Evolutionary conservation across 1,139 yeast genomes (phyloP).

Genomic region (Protomyces lactucae-debilis): DNA sequence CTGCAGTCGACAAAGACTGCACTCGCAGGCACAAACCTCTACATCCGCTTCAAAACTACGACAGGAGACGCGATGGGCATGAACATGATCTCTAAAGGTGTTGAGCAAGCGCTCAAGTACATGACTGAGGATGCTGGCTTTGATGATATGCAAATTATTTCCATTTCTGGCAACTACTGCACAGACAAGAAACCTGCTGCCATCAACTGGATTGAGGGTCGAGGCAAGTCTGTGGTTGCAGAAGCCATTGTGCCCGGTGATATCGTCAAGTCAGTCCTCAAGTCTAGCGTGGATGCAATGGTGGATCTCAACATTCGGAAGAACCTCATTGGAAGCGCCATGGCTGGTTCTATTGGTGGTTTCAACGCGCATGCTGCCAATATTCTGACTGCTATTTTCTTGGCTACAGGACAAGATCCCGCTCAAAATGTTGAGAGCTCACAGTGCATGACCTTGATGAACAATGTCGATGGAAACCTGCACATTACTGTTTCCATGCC

Average conservation of each 20-base stretch:
- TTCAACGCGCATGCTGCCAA: conserved; percentile 98
- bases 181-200: conserved; percentile 98
- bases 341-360: conserved; percentile 98
- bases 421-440: conserved; percentile 79
- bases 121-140: conserved; percentile 90
- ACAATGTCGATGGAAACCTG: conserved; percentile 70
- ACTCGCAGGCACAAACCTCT: conserved; percentile 86
- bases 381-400: conserved; percentile 82
- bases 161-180: conserved; percentile 96
- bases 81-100: conserved; percentile 99
- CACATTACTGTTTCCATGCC: conserved; percentile 97
- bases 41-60: conserved; percentile 87
- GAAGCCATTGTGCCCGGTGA: conserved; percentile 85
- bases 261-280: conserved; percentile 72
- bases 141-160: conserved; percentile 85
- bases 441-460: conserved; percentile 94
- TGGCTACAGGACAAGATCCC: conserved; percentile 80
- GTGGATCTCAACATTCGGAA: conserved; percentile 84
- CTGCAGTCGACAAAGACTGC: conserved; percentile 87
- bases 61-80: conserved; percentile 99
- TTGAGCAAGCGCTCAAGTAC: conserved; percentile 73
- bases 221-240: conserved; percentile 98
- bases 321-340: conserved; percentile 91
- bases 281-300: conserved; percentile 86
- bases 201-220: conserved; percentile 97